Evolutionary conservation across 169 alveolate species (phyloP).

Genomic region (Eimeria necatrix): DNA sequence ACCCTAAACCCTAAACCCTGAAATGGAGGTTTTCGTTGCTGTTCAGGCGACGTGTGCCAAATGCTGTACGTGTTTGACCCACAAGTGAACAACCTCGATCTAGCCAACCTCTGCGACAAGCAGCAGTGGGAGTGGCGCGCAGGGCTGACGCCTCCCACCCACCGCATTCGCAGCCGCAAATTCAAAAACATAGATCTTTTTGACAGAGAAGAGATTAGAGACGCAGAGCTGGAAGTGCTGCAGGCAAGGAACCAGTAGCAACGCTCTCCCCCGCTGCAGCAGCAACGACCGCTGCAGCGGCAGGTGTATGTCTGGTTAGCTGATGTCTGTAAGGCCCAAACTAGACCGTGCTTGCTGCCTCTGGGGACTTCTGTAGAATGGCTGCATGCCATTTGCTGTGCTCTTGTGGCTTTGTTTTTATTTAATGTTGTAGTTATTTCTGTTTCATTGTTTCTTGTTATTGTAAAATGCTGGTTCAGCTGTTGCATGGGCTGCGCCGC

Average conservation of each 20-base stretch:
- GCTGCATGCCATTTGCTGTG: not conserved
- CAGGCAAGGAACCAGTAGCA: constrained; percentile 52
- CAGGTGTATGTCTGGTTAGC: not conserved
- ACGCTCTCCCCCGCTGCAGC: not conserved
- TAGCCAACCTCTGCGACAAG: constrained; percentile 83
- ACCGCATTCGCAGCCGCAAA: constrained; percentile 88
- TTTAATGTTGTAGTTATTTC: too few species aligned
- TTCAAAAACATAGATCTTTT: constrained; percentile 88
- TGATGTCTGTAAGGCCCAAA: too few species aligned
- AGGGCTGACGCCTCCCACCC: constrained; percentile 91
- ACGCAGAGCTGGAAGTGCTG: constrained; percentile 88
- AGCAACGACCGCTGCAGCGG: not conserved
- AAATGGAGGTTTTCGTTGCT: not conserved
- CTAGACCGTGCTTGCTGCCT: not conserved
- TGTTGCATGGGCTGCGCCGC: constrained; percentile 69
- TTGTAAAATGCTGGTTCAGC: constrained; percentile 17
- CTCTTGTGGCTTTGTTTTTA: not conserved
- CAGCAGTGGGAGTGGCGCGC: constrained; percentile 93
- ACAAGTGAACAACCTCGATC: constrained; percentile 82
- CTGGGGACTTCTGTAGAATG: not conserved
- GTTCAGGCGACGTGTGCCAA: constrained; percentile 85
- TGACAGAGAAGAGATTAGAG: constrained; percentile 89
- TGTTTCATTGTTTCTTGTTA: not conserved
- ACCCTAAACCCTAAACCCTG: too few species aligned
- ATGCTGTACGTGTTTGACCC: constrained; percentile 86